These are phyloP conservation scores for Rugiboletus extremiorientalis DNA, from an alignment of 1,284 basidiomycete species.

Conservation along the genomic window DNA sequence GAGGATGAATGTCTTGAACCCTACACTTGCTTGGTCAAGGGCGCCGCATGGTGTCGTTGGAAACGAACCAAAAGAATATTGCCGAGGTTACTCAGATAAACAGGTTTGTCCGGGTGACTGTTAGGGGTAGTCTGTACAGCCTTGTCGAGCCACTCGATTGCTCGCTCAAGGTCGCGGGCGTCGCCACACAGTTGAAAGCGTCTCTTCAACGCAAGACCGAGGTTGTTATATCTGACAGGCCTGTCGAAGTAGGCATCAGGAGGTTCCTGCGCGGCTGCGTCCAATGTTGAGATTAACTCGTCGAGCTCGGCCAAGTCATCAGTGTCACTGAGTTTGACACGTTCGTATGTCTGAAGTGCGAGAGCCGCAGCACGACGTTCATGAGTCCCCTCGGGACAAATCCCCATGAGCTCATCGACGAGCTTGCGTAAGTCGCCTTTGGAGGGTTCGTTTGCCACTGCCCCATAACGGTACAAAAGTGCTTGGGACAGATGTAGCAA, in stretches of 20 bases:
- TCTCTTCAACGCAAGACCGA: slow-evolving; percentile 2
- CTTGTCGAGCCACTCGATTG: background rate
- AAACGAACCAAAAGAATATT: background rate
- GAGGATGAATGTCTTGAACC: background rate
- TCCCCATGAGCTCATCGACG: background rate
- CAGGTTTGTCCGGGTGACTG: background rate
- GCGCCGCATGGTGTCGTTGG: background rate
- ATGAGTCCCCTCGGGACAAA: background rate
- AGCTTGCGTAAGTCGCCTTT: background rate
- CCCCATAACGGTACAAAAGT: background rate
- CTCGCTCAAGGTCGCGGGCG: background rate
- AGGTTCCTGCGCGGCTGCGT: background rate
- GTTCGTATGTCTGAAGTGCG: slow-evolving; percentile 1
- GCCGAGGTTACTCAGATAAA: background rate
- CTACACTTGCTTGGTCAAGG: background rate
- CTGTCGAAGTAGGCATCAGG: background rate
- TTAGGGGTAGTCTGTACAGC: background rate
- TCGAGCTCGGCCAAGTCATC: background rate
- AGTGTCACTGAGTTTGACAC: background rate
- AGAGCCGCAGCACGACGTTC: slow-evolving; percentile 1
- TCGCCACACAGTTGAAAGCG: slow-evolving; percentile 3
- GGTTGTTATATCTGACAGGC: background rate
- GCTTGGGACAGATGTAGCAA: slow-evolving; percentile 10
- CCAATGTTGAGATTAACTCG: background rate
- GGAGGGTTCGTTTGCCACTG: background rate